Conservation (phyloP, 345 rosid species). For the Brassica napus region Da-Ae NC_063439.1:1751501-1752000, state of each 20-base stretch:
- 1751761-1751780: slow-evolving; percentile 93
- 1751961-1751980: slow-evolving; percentile 72
- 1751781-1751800: slow-evolving; percentile 20
- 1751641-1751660: slow-evolving; percentile 91
- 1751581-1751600: slow-evolving; percentile 98
- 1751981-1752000: slow-evolving; percentile 75
- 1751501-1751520: not conserved
- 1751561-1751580: slow-evolving; percentile 25
- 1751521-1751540: not conserved
- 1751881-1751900: slow-evolving; percentile 88
- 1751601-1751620: slow-evolving; percentile 61
- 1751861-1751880: slow-evolving; percentile 51
- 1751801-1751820: not conserved
- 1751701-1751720: slow-evolving; percentile 88
- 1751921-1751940: slow-evolving; percentile 86
- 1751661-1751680: slow-evolving; percentile 98
- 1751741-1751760: slow-evolving; percentile 82
- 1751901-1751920: slow-evolving; percentile 64
- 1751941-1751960: slow-evolving; percentile 65
- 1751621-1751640: slow-evolving; percentile 85
- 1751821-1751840: not conserved
- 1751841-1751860: slow-evolving; percentile 28
- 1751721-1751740: slow-evolving; percentile 93
- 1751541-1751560: not conserved
- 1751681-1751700: slow-evolving; percentile 94